Percentiles rank a stretch among this genome's conserved stretches.
These are phyloP conservation scores for Penicillium expansum DNA, from an alignment of 2,329 filamentous ascomycete species.

Conservation along the genomic window DNA sequence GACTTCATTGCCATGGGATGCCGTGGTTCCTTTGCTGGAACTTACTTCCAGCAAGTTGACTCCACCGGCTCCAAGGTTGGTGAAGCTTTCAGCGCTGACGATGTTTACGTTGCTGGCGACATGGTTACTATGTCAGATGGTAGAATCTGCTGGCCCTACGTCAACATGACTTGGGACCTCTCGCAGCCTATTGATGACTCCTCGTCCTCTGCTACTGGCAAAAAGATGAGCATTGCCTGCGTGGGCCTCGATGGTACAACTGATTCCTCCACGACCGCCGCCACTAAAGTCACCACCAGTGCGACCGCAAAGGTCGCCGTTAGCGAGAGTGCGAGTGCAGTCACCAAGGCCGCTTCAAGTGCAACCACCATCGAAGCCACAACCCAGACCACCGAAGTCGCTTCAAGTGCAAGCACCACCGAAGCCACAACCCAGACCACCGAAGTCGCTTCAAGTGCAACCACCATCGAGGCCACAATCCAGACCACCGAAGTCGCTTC, in stretches of 20 bases:
- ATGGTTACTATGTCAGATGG: conserved; percentile 58
- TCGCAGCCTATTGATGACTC: conserved; percentile 31
- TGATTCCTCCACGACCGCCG: not conserved
- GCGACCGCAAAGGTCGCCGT: not conserved
- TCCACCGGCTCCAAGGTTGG: conserved; percentile 53
- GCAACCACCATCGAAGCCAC: not conserved
- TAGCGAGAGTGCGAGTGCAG: not conserved
- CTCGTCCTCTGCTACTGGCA: not conserved
- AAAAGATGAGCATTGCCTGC: not conserved
- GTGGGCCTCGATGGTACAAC: not conserved
- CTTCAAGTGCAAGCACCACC: not conserved
- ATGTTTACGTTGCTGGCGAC: conserved; percentile 61
- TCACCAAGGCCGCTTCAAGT: not conserved
- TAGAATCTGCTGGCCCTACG: conserved; percentile 56
- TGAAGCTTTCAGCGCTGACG: conserved; percentile 50
- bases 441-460: not conserved
- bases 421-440: not conserved
- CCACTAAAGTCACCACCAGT: not conserved
- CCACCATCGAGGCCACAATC: not conserved
- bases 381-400: not conserved
- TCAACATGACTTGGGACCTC: conserved; percentile 43
- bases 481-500: not conserved
- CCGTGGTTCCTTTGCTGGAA: conserved; percentile 57
- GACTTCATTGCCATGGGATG: conserved; percentile 60
- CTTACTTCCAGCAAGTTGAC: conserved; percentile 59